Percentiles rank a stretch among this genome's conserved stretches.
Evolutionary conservation across 2,329 filamentous ascomycete species (phyloP).

Genomic region (Colletotrichum paranaense): DNA sequence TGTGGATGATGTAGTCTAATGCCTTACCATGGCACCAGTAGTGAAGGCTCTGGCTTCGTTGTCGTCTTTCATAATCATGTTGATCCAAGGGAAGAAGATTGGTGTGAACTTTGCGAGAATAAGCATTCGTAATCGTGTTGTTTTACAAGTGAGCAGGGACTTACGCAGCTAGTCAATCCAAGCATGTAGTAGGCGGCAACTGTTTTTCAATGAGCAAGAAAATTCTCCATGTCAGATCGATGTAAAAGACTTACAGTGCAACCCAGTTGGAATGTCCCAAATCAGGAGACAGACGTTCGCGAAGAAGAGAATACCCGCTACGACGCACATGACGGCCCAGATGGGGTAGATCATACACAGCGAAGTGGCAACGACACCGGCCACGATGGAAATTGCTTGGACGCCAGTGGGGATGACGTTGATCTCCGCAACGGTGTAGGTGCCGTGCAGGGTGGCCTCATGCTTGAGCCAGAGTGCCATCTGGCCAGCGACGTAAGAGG

Average conservation of each 20-base stretch:
- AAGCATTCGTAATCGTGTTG: too few species aligned
- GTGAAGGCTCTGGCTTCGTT: slow-evolving; percentile 35
- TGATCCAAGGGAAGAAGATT: slow-evolving; percentile 36
- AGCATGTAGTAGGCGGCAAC: slow-evolving; percentile 35
- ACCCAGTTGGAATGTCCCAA: slow-evolving; percentile 35
- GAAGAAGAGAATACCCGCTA: slow-evolving; percentile 34
- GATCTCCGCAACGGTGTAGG: slow-evolving; percentile 31
- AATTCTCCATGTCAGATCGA: too few species aligned
- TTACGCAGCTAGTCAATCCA: slow-evolving; percentile 35
- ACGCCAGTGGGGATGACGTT: slow-evolving; percentile 36
- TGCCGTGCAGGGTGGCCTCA: slow-evolving; percentile 33
- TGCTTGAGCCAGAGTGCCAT: slow-evolving; percentile 38
- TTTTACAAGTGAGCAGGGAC: too few species aligned
- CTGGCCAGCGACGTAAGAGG: slow-evolving; percentile 36
- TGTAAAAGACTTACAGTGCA: slow-evolving; percentile 16
- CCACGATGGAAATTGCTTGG: slow-evolving; percentile 39
- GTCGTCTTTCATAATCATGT: slow-evolving; percentile 35
- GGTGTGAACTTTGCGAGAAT: slow-evolving; percentile 1
- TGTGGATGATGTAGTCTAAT: too few species aligned
- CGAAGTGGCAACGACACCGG: slow-evolving; percentile 39
- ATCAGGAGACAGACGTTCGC: slow-evolving; percentile 32
- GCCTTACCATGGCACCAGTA: slow-evolving; percentile 32
- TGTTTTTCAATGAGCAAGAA: background rate
- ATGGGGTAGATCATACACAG: slow-evolving; percentile 46
- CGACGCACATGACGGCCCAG: slow-evolving; percentile 42